These are phyloP conservation scores for Botrytis fragariae DNA, from an alignment of 2,329 filamentous ascomycete species.

Conservation along the genomic window DNA sequence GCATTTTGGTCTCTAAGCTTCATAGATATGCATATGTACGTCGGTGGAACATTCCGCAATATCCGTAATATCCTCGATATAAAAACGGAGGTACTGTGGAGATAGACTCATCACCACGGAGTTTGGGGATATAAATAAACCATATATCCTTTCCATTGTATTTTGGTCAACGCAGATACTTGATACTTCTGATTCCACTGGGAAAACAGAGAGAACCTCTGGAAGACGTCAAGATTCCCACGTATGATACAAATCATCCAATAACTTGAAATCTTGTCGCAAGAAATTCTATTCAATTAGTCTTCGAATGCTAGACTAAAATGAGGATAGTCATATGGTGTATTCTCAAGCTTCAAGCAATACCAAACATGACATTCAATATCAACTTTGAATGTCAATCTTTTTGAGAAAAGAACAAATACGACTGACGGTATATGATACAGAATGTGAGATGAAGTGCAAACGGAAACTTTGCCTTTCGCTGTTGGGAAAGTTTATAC, in stretches of 20 bases:
- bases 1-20: not conserved
- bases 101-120: not conserved
- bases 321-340: not conserved
- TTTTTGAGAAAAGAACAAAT: not conserved
- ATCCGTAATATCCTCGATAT: slow-evolving; percentile 8
- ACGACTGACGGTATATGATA: not conserved
- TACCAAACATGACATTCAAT: not conserved
- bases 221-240: not conserved
- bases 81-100: not conserved
- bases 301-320: not conserved
- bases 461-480: not conserved
- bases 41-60: not conserved
- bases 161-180: not conserved
- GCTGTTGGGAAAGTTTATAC: not conserved
- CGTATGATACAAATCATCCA: not conserved
- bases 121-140: not conserved
- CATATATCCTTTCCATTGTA: not conserved
- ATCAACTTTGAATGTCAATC: not conserved
- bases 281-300: too few relatives aligned
- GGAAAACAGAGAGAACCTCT: not conserved
- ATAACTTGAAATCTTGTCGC: not conserved
- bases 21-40: not conserved
- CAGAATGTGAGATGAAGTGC: not conserved
- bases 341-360: not conserved
- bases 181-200: not conserved